Evolutionary conservation across 1,139 yeast species (phyloP).

Genomic region (Hanseniaspora sp.): DNA sequence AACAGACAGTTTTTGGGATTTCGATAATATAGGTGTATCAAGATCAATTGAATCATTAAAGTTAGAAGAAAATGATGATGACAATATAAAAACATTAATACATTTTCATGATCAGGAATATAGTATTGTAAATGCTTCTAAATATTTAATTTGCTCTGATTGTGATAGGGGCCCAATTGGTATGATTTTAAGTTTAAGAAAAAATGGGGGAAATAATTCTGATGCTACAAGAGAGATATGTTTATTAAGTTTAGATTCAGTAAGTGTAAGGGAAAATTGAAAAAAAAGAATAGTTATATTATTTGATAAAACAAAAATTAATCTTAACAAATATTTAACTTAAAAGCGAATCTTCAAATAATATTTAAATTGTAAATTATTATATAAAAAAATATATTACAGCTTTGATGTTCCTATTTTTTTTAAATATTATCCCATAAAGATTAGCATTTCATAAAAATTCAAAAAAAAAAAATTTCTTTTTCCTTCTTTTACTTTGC

Average conservation of each 20-base stretch:
- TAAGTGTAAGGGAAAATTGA: not conserved
- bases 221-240: conserved; percentile 2
- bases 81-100: conserved; percentile 9
- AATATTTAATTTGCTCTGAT: conserved; percentile 55
- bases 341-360: too few relatives aligned
- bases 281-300: not conserved
- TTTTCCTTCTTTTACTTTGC: not conserved
- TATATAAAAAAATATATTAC: too few relatives aligned
- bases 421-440: too few relatives aligned
- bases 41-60: conserved; percentile 32
- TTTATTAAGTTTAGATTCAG: conserved; percentile 4
- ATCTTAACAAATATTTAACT: not conserved
- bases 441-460: not conserved
- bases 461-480: not conserved
- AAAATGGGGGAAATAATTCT: not conserved
- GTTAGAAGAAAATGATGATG: not conserved
- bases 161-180: conserved; percentile 71
- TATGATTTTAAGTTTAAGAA: conserved; percentile 24
- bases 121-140: conserved; percentile 32
- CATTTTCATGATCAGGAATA: conserved; percentile 18
- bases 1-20: conserved; percentile 57
- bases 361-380: too few relatives aligned
- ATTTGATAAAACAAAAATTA: too few relatives aligned
- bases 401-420: too few relatives aligned
- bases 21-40: conserved; percentile 67